Evolutionary conservation across 306 rosid species (phyloP).

Genomic region (Quercus glauca): DNA sequence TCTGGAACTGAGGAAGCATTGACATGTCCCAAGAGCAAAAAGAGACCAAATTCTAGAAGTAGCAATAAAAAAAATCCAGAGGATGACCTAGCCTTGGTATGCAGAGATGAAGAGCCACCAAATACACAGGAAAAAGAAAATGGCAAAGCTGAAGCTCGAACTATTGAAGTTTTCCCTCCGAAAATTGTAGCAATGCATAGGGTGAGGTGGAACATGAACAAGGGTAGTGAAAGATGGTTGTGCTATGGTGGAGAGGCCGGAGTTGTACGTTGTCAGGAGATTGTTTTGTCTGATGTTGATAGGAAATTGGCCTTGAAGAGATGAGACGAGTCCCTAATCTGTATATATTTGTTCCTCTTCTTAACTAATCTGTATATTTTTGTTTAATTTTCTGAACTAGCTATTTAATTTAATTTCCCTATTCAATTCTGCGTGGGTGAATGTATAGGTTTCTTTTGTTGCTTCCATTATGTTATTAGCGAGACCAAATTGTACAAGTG

Average conservation of each 20-base stretch:
- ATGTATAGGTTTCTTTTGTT: not conserved
- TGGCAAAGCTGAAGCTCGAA: conserved; percentile 21
- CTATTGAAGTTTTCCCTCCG: conserved; percentile 56
- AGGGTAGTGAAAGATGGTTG: conserved; percentile 91
- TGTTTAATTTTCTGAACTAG: conserved; percentile 7
- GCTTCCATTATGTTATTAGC: not conserved
- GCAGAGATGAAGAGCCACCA: conserved; percentile 31
- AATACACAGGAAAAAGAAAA: conserved; percentile 12
- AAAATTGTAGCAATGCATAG: conserved; percentile 66
- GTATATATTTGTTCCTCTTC: conserved; percentile 16
- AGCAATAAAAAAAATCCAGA: conserved; percentile 33
- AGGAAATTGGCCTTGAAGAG: conserved; percentile 54
- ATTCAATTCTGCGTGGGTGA: not conserved
- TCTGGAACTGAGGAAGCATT: conserved; percentile 39
- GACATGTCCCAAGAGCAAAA: conserved; percentile 24
- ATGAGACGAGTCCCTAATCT: conserved; percentile 20
- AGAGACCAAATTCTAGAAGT: conserved; percentile 27
- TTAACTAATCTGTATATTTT: not conserved
- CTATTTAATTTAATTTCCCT: not conserved
- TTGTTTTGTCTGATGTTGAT: conserved; percentile 47
- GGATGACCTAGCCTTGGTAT: conserved; percentile 24
- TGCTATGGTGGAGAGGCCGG: conserved; percentile 89
- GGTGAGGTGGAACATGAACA: conserved; percentile 93
- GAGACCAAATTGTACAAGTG: too few species aligned
- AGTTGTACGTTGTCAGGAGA: conserved; percentile 78